These are phyloP conservation scores for Teunomyces barrocoloradensis DNA, from an alignment of 805 yeast genomes.

Conservation along the genomic window DNA sequence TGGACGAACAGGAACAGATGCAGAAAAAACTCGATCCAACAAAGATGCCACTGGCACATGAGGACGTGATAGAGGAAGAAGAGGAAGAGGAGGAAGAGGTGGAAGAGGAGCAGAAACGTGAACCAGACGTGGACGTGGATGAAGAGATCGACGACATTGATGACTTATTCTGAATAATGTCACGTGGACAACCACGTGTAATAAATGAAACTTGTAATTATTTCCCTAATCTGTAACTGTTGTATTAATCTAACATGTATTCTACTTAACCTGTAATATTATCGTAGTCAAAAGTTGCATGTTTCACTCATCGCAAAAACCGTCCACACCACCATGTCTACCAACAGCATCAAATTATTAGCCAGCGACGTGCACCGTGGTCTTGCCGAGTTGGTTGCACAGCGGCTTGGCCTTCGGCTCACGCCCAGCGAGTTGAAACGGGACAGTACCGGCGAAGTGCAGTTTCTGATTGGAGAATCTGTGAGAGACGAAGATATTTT, in stretches of 20 bases:
- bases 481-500: conserved; percentile 83
- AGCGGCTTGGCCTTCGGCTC: conserved; percentile 55
- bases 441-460: conserved; percentile 71
- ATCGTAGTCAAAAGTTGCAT: not conserved
- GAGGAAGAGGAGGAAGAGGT: conserved; percentile 15
- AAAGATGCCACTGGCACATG: conserved; percentile 18
- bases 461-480: conserved; percentile 75
- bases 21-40: conserved; percentile 21
- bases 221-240: too few relatives aligned
- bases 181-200: not conserved
- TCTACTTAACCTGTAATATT: not conserved
- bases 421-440: conserved; percentile 64
- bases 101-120: conserved; percentile 26
- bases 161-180: conserved; percentile 28
- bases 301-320: conserved; percentile 2
- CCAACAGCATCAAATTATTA: conserved; percentile 65
- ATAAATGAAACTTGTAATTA: too few relatives aligned
- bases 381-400: conserved; percentile 66
- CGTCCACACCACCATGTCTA: conserved; percentile 51
- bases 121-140: conserved; percentile 9
- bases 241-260: too few relatives aligned
- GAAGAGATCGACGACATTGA: conserved; percentile 36
- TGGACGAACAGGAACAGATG: conserved; percentile 25
- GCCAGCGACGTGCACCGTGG: conserved; percentile 70
- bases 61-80: conserved; percentile 9